Evolutionary conservation across 1,284 basidiomycete species (phyloP).

Genomic region (Leccinum solheimii): DNA sequence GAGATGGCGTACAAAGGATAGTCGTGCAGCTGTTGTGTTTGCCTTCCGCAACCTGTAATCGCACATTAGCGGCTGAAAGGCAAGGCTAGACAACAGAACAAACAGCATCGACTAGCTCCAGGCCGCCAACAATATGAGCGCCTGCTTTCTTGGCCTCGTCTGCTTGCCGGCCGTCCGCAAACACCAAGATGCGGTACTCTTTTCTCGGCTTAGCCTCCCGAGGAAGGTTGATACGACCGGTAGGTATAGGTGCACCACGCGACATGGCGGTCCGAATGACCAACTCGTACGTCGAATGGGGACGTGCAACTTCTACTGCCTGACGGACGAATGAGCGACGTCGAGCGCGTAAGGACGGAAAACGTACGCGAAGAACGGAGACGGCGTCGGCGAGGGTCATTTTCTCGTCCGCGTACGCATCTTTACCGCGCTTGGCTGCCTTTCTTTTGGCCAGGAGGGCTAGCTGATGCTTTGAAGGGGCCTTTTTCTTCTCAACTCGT

Average conservation of each 20-base stretch:
- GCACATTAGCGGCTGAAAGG: slow-evolving; percentile 7
- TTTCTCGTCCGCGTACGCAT: slow-evolving; percentile 58
- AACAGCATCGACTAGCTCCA: slow-evolving; percentile 81
- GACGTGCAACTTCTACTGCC: slow-evolving; percentile 79
- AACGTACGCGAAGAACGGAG: slow-evolving; percentile 64
- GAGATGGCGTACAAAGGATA: slow-evolving; percentile 79
- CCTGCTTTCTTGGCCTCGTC: slow-evolving; percentile 81
- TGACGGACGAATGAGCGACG: slow-evolving; percentile 33
- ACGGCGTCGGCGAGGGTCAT: slow-evolving; percentile 66
- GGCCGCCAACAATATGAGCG: slow-evolving; percentile 83
- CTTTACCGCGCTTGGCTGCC: slow-evolving; percentile 36
- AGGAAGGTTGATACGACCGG: slow-evolving; percentile 72
- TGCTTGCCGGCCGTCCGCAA: slow-evolving; percentile 78
- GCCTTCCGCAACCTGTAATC: slow-evolving; percentile 61
- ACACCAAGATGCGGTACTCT: slow-evolving; percentile 81
- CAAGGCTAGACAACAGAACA: slow-evolving; percentile 31
- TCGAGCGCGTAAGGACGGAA: background rate
- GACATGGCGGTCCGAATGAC: slow-evolving; percentile 77
- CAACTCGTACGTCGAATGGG: slow-evolving; percentile 76
- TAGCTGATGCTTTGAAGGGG: slow-evolving; percentile 63
- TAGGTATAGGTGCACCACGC: slow-evolving; percentile 75
- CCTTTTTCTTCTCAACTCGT: slow-evolving; percentile 49
- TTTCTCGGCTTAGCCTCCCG: slow-evolving; percentile 71
- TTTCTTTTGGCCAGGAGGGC: slow-evolving; percentile 49
- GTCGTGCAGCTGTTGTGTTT: slow-evolving; percentile 70